Base-by-base conservation (phyloP, 257 asterid genomes). In the Solanum virginianum region DNA sequence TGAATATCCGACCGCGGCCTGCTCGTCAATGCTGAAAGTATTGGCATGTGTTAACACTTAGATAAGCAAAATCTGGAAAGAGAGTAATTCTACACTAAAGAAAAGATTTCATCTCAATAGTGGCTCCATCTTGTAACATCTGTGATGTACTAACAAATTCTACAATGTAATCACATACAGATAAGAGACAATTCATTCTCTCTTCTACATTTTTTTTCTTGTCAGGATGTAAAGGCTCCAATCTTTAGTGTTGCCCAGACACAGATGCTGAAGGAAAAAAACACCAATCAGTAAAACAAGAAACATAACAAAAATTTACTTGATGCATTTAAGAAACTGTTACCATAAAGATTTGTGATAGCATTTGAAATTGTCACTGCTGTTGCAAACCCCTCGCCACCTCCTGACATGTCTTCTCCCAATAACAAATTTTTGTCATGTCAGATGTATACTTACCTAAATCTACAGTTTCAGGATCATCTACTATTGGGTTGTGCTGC, bases 391-490 rank as follows among this genome's bases (percentile, higher is more conserved):
- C 99, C 98, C 88, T 92, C 94, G 4, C 97, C 99, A 80, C 98
- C 82, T 77, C 98, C 99, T 82, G 98, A 95, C 98, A 95, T 95
- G 88, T 97, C 99, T 65, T 94, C 96, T 32, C 99, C 99, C 17
- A 97, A 83, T 71, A 97, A 83, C 85, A n/a, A 14, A 70, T 70
- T 54, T 20, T 16, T 17, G 51, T 18, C 54, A 51, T 17, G 43
- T 32, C 60, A 24, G 51, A 43, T 17, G 15, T 77, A 36, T 20
- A 22, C 85, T 86, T 53, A 91, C 99, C 99, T 88, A 92, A 89
- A 86, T 95, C 97, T 55, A 85, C 66, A 49, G 86, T 16, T 39
- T 80, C 85, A 53, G 85, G 85, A 69, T 85, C 85, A n/a, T 91
- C 93, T 75, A 92, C 95, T 83, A 88, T 89, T 22, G 80, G 84